Evolutionary conservation across 164 flowering plant genomes (phyloP), one percentile per base, ranked within the genome.

Genomic region (Magnolia sinica): DNA sequence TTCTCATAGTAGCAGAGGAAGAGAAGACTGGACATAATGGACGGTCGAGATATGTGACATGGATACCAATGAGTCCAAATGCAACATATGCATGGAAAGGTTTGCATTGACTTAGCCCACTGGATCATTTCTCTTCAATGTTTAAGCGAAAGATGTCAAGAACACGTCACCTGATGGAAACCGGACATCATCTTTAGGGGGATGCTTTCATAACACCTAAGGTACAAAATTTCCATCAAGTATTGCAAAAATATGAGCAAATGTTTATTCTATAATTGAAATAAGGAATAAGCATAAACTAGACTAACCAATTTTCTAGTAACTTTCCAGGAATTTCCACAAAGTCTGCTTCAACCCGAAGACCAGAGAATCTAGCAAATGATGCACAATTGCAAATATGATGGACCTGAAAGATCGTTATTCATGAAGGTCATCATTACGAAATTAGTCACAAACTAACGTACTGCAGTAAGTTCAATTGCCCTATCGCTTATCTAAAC

Each of bases 371-470:
- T 87, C 91, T 85, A 65, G 93, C 87, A 92, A 90, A 91, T 78
- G 97, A 86, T 74, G 97, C 90, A 78, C 93, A 90, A 79, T 91
- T 96, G 92, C 97, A 96, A 16, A 92, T 80, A 79, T 88, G 93
- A 80, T 96, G 98, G 37, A 94, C 90, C 99, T 94, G 83, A 63
- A 74, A 68, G 70, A 49, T 29, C 79, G 78, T 50, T 37, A 71
- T 75, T 76, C 19, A 77, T 29, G 18, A 72, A 66, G 16, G 68
- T 31, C 51, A 73, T 27, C 65, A 73, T 37, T 37, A 37, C 45
- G 0, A 37, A 37, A 37, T 37, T 37, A 37, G 45, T 37, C 45
- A 37, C 45, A 37, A 37, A 37, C 45, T 37, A 37, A 37, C 4
- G 7, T 3, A 37, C 7, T 37, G 45, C 45, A 37, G 45, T 4